A percentile compares a stretch with the other conserved stretches of the same genome.
These are phyloP conservation scores for Nigrospora oryzae DNA, from an alignment of 2,329 filamentous ascomycete species.

Conservation along the genomic window DNA sequence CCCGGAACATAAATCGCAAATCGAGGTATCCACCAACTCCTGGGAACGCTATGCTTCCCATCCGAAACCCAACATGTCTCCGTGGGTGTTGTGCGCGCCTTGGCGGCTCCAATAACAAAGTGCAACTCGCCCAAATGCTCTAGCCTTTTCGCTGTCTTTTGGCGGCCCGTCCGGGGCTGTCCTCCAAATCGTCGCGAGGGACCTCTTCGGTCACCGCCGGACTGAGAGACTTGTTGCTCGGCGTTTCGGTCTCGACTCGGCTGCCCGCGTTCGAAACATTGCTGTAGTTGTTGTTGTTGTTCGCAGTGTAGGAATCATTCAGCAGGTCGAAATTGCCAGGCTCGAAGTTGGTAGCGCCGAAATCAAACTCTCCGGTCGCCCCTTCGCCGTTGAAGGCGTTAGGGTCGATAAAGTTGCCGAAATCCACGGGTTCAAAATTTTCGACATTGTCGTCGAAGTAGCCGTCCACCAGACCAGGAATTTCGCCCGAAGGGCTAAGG, in stretches of 20 bases:
- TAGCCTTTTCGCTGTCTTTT: slow-evolving; percentile 23
- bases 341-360: slow-evolving; percentile 24
- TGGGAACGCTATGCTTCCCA: no score
- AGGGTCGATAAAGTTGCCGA: slow-evolving; percentile 41
- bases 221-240: slow-evolving; percentile 32
- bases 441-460: slow-evolving; percentile 32
- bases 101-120: no score
- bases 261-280: slow-evolving; percentile 8
- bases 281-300: not conserved
- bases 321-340: slow-evolving; percentile 15
- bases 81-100: no score
- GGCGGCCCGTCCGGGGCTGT: slow-evolving; percentile 18
- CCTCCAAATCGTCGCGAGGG: slow-evolving; percentile 29
- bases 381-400: slow-evolving; percentile 17
- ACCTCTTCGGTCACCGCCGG: slow-evolving; percentile 44
- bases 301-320: slow-evolving; percentile 8
- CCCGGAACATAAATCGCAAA: no score
- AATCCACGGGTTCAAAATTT: slow-evolving; percentile 21
- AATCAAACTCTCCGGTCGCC: slow-evolving; percentile 28
- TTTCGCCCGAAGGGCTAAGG: slow-evolving; percentile 69
- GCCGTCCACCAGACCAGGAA: slow-evolving; percentile 57
- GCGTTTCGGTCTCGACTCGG: slow-evolving; percentile 18
- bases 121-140: not conserved
- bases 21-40: no score
- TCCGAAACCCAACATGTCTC: no score